Evolutionary conservation across 768 basidiomycete genomes (phyloP).

Genomic region (Lactarius evosmus): DNA sequence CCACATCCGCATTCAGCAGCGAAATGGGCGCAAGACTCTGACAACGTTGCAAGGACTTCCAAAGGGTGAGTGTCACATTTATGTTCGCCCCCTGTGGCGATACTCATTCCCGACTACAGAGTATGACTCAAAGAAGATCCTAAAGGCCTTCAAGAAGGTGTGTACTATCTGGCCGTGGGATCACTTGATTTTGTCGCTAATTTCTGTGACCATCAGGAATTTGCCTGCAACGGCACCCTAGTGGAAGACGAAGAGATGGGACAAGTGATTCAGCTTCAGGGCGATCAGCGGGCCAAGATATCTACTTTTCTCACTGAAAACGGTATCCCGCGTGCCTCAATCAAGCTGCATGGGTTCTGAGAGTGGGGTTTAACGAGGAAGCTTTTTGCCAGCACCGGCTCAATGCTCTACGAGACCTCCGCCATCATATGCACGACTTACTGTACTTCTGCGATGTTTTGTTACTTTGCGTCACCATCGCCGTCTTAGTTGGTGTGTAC

Average conservation of each 20-base stretch:
- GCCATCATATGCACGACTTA: conserved; percentile 21
- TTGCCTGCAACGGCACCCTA: conserved; percentile 97
- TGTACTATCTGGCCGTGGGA: neutral
- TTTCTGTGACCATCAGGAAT: conserved; percentile 57
- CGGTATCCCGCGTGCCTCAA: conserved; percentile 69
- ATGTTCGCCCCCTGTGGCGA: conserved; percentile 20
- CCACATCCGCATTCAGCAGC: conserved; percentile 97
- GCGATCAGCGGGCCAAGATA: conserved; percentile 94
- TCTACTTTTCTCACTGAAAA: conserved; percentile 81
- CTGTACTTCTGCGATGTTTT: conserved; percentile 25
- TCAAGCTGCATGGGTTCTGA: conserved; percentile 90
- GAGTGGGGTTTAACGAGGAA: conserved; percentile 6
- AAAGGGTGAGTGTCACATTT: conserved; percentile 54
- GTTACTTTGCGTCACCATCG: conserved; percentile 11
- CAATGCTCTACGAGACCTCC: conserved; percentile 11
- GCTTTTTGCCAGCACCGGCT: conserved; percentile 16
- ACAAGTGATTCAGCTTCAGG: conserved; percentile 96
- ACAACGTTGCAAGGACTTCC: conserved; percentile 96
- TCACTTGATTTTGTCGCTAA: conserved; percentile 11
- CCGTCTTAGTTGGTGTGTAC: conserved; percentile 17
- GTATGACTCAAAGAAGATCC: conserved; percentile 95
- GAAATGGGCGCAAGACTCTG: conserved; percentile 98
- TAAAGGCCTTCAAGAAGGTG: conserved; percentile 99
- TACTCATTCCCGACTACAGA: conserved; percentile 45
- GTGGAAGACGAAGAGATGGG: conserved; percentile 96